Evolutionary conservation across 2,329 filamentous ascomycete species (phyloP), one percentile per base, ranked within the genome.

Genomic region (Corniculantispora saksenae): DNA sequence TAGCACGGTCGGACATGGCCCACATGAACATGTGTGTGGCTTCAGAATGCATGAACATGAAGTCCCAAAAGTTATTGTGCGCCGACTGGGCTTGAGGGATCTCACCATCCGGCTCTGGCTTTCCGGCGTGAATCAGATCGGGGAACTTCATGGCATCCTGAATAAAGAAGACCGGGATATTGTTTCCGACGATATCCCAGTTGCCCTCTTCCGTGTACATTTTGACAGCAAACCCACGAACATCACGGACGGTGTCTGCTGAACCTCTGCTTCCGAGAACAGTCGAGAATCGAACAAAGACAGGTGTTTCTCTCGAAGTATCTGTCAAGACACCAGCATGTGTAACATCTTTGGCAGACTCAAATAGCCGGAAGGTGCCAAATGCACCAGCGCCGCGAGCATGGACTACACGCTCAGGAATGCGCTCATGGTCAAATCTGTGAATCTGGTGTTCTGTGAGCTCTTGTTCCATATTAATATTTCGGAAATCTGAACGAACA

Each of bases 211-310:
- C 79, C 0, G 91, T 93, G 73, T 93, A 93, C 71, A 77, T 74
- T 51, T 78, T 77, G 67, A 92, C 77, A 0, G 91, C 91, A 68
- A 94, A 95, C 1, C 92, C 91, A 45, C 91, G 86, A 2, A 93
- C 90, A 80, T 95, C 91, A n/a, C 92, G 86, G 1, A 93, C 91
- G 0, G 91, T 94, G 73, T 95, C 92, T 7, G 91, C 90, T 60
- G 89, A 91, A 15, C 91, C 92, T 40, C 88, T 84, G 72, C 87
- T 91, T 8, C 90, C 91, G 2, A 91, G 82, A 0, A 92, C 91
- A 0, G 92, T 94, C 0, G 91, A 94, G 75, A 95, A 94, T 0
- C 91, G 88, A 19, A 91, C 72, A 72, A 92, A 92, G 1, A 91
- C 80, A 0, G 84, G 87, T 0, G 90, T 93, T 70, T 89, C 75